Conservation (phyloP, 2,329 filamentous ascomycete genomes). For the Aspergillus fumigatiaffinis region DNA sequence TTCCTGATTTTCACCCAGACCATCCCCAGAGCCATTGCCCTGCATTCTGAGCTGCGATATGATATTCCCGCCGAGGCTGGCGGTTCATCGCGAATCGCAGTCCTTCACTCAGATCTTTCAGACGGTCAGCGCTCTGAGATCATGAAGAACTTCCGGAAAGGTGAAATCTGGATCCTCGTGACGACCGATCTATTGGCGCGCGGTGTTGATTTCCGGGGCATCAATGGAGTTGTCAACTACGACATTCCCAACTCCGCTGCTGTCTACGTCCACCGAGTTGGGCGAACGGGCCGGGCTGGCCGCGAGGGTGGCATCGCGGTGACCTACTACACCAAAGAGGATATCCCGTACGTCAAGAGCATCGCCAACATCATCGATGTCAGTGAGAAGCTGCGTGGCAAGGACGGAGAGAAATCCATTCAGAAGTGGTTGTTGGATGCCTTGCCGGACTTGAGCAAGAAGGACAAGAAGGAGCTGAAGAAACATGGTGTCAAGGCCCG, state of each 20-base stretch:
- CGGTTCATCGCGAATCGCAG: slow-evolving; percentile 77
- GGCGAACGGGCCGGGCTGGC: slow-evolving; percentile 83
- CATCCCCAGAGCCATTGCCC: slow-evolving; percentile 80
- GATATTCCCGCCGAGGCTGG: slow-evolving; percentile 89
- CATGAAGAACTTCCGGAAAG: slow-evolving; percentile 84
- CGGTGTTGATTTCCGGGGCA: slow-evolving; percentile 88
- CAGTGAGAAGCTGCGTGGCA: slow-evolving; percentile 65
- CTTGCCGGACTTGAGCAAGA: slow-evolving; percentile 77
- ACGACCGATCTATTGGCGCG: slow-evolving; percentile 91
- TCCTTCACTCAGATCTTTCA: slow-evolving; percentile 82
- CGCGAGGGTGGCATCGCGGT: slow-evolving; percentile 83
- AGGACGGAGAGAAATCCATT: slow-evolving; percentile 54
- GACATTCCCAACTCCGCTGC: slow-evolving; percentile 91
- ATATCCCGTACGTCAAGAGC: slow-evolving; percentile 82
- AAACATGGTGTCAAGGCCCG: slow-evolving; percentile 75
- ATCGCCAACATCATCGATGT: slow-evolving; percentile 89
- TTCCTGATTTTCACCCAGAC: slow-evolving; percentile 97
- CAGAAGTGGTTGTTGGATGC: slow-evolving; percentile 86
- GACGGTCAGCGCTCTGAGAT: slow-evolving; percentile 71
- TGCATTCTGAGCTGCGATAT: slow-evolving; percentile 87
- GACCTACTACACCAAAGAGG: slow-evolving; percentile 93
- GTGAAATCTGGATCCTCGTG: slow-evolving; percentile 94
- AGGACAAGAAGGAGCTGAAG: slow-evolving; percentile 77
- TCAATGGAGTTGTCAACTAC: slow-evolving; percentile 97
- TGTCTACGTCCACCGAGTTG: slow-evolving; percentile 88